A percentile compares a stretch with the other conserved stretches of the same genome.
Conservation (phyloP, 495 filamentous ascomycete genomes). For the Annulohypoxylon moriforme region DNA sequence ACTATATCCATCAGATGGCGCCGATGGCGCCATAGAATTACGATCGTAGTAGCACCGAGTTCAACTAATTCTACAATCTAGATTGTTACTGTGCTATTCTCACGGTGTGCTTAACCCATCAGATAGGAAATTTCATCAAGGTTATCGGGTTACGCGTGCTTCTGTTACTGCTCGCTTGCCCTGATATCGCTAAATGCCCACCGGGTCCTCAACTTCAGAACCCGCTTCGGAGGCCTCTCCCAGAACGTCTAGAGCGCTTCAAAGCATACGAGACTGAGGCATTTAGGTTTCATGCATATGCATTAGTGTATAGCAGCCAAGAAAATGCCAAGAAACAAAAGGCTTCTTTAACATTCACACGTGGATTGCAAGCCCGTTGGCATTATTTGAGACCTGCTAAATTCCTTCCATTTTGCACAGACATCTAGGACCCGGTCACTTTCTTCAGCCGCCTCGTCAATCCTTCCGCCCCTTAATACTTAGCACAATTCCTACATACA, state of each 20-base stretch:
- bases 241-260: neutral
- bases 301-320: slow-evolving; percentile 31
- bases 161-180: neutral
- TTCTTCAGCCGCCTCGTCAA: neutral
- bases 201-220: neutral
- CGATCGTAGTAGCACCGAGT: slow-evolving; percentile 4
- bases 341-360: slow-evolving; percentile 4
- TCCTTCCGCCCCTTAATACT: slow-evolving; percentile 8
- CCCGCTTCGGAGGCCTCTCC: neutral
- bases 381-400: neutral
- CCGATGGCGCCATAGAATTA: neutral
- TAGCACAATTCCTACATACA: neutral
- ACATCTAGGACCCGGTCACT: neutral
- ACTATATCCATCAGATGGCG: slow-evolving; percentile 7
- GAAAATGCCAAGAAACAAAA: slow-evolving; percentile 15
- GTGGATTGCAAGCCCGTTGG: neutral
- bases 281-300: slow-evolving; percentile 31
- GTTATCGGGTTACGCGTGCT: neutral
- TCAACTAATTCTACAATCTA: neutral
- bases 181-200: neutral
- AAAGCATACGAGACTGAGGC: slow-evolving; percentile 19
- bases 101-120: neutral
- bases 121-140: slow-evolving; percentile 1
- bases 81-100: neutral
- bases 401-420: slow-evolving; percentile 1